Evolutionary conservation across 1,139 yeast genomes (phyloP).

Genomic region (Hyphopichia wangnamkhiaoensis): DNA sequence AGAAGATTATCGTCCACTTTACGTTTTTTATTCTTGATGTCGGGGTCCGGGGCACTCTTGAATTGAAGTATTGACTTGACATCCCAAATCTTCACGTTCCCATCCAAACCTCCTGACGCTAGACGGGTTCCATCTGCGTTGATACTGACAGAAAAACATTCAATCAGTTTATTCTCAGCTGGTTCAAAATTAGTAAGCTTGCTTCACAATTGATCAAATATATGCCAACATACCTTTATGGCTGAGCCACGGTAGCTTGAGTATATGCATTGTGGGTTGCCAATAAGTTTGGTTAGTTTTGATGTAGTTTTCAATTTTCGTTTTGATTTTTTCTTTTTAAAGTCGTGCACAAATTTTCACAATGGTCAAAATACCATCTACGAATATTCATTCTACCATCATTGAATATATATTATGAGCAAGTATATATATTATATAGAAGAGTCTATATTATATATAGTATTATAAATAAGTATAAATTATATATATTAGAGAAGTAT

Average conservation of each 20-base stretch:
- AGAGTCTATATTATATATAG: too few species aligned
- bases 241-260: slow-evolving; percentile 84
- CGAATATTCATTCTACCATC: too few species aligned
- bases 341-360: too few species aligned
- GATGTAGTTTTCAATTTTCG: background rate
- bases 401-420: too few species aligned
- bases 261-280: slow-evolving; percentile 55
- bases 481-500: background rate
- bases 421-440: too few species aligned
- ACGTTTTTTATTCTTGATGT: slow-evolving; percentile 9
- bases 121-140: slow-evolving; percentile 80
- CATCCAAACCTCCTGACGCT: slow-evolving; percentile 96
- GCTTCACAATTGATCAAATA: background rate
- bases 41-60: slow-evolving; percentile 10
- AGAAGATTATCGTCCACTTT: slow-evolving; percentile 6
- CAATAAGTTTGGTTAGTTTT: background rate
- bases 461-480: too few species aligned
- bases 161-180: slow-evolving; percentile 81
- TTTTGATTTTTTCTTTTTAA: too few species aligned
- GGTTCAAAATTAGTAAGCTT: slow-evolving; percentile 4
- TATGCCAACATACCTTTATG: slow-evolving; percentile 54
- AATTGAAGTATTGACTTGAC: slow-evolving; percentile 40
- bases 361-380: too few species aligned
- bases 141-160: slow-evolving; percentile 80
- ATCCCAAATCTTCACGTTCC: slow-evolving; percentile 91